Evolutionary conservation across 768 basidiomycete species (phyloP), one percentile per base, ranked within the genome.

Genomic region (Panaeolus papilionaceus): DNA sequence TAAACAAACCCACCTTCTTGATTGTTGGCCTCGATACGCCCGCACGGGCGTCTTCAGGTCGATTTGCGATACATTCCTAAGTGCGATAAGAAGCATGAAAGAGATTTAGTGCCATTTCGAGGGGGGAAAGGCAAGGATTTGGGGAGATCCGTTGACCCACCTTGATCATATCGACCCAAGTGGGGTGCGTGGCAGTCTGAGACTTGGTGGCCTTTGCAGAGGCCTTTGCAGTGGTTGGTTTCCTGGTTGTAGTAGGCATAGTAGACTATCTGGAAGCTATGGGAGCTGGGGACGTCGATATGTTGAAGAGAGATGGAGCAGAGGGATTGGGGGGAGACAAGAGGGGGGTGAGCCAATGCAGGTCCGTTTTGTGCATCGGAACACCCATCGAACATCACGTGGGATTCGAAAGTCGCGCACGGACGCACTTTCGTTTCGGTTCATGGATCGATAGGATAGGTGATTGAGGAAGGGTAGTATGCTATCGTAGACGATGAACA

Each of bases 11-110:
- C 58, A 86, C 90, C 83, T 81, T 94, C 89, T 97, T 97, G 83
- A 96, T 92, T 37, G 81, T 85, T 16, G 89, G 86, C 66, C 95
- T 87, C 47, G 93, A 95, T 69, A 95, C 94, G 71, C 93, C 94
- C 64, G 79, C 71, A 61, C 91, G 88, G 38, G 88, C 85, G 39
- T 93, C 92, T 63, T 91, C 90, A 44, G 87, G 88, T 77, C 91
- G 84, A 38, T 85, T 86, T 67, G 82, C 80, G 80, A 96, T 92
- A 74, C 91, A 92, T 80, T 94, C 93, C 83, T 85, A 69, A 18
- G 67, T 54, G 64, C 54, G 61, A 73, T 72, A 68, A 71, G 68
- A 67, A 63, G 69, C 62, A 63, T 68, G 62, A 6, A 63, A 39
- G 58, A 76, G 79, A 74, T 70, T 79, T 78, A 74, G 74, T 78